Evolutionary conservation across 2,329 filamentous ascomycete species (phyloP), one percentile per base, ranked within the genome.

Genomic region (Akanthomyces dipterigenus): DNA sequence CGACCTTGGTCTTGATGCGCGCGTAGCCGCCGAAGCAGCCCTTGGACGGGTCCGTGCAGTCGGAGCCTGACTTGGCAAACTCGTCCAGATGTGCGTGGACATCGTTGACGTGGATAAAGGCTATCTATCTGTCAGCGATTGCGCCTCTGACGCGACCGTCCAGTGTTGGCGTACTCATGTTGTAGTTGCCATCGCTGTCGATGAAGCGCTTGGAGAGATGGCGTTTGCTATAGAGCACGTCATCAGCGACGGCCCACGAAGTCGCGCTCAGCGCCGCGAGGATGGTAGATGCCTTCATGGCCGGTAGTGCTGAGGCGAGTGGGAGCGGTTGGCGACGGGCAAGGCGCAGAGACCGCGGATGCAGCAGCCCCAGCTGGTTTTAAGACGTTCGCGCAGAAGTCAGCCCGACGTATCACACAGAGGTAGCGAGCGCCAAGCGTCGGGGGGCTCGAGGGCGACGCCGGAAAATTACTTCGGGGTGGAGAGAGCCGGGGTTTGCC

Each of bases 101-200:
- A 69, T 88, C 86, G 68, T 88, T 88, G 76, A 88, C 79, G 70
- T 88, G 86, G 73, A 87, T 88, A 74, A 88, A 87, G 7, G 85
- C 76, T 78, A 60, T 5, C 7, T 9, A 28, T 11, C 38, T 11
- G 26, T 31, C 55, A 60, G 43, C 16, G 26, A 3, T 3, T 36
- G 22, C 24, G 5, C 38, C 18, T 28, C 11, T 42, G 22, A 8
- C 12, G 6, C 12, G n/a, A 20, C 5, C 4, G 31, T 12, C 38
- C 9, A 18, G 46, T 6, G 9, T 40, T 8, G 16, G 67, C 74
- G 36, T 71, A 76, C 74, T 82, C 62, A 84, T 79, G 68, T 83
- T 83, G 69, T 78, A 83, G 65, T 83, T 76, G 40, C 80, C 80
- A 4, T 75, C 68, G 26, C 71, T 70, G 65, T 82, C 77, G 51